Conservation (phyloP, 768 basidiomycete species). For the Phanerodontia chrysosporium region DNA sequence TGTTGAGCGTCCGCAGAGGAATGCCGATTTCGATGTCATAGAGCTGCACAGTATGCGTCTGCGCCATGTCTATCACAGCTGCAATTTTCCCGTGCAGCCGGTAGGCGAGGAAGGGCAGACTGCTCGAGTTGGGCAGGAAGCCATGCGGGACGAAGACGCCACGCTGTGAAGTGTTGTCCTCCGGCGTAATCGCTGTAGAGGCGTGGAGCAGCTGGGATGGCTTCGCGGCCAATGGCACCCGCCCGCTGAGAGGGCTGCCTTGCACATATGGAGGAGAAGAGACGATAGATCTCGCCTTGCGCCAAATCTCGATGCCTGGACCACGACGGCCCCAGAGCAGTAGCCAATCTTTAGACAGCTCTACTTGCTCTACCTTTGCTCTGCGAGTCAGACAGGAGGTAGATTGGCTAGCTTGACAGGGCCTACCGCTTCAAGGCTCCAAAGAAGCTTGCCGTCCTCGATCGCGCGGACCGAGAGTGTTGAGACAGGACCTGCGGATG, state of each 20-base stretch:
- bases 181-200: not conserved
- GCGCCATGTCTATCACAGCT: slow-evolving; percentile 6
- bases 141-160: slow-evolving; percentile 19
- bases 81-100: slow-evolving; percentile 12
- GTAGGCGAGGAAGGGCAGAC: slow-evolving; percentile 9
- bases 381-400: not conserved
- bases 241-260: slow-evolving; percentile 10
- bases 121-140: slow-evolving; percentile 13
- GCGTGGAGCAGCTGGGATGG: slow-evolving; percentile 10
- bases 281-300: too few relatives aligned
- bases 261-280: not conserved
- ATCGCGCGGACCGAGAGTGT: slow-evolving; percentile 11
- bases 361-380: slow-evolving; percentile 5
- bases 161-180: not conserved
- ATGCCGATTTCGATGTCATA: slow-evolving; percentile 16
- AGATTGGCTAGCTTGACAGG: not conserved
- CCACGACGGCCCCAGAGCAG: slow-evolving; percentile 14
- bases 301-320: slow-evolving; percentile 20
- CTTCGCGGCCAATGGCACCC: slow-evolving; percentile 10
- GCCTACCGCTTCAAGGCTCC: slow-evolving; percentile 8
- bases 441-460: slow-evolving; percentile 15
- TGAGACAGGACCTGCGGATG: not conserved
- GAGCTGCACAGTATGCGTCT: slow-evolving; percentile 8
- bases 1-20: slow-evolving; percentile 6
- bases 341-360: slow-evolving; percentile 14